A percentile compares a stretch with the other conserved stretches of the same genome.
Conservation (phyloP, 345 rosid species). For the Kernera saxatilis region DNA sequence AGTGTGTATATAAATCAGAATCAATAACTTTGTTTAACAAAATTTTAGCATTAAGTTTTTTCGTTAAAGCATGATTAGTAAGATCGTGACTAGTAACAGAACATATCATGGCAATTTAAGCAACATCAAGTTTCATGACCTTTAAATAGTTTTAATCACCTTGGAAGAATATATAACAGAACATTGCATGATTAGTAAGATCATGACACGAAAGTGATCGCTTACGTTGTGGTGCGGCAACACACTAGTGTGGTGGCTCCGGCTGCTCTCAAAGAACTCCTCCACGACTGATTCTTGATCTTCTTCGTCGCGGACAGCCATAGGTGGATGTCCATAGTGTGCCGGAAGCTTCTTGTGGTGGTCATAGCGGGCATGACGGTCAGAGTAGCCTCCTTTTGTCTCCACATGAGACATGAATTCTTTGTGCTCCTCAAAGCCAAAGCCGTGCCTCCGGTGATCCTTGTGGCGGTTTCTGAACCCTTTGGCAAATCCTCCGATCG, state of each 20-base stretch:
- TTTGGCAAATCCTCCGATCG: too few species aligned
- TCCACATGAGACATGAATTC: conserved; percentile 7
- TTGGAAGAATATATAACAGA: neutral
- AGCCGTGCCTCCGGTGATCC: neutral
- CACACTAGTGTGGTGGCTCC: neutral
- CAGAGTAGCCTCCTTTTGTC: conserved; percentile 15
- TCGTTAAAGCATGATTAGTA: too few species aligned
- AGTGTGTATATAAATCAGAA: neutral
- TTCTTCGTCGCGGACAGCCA: conserved; percentile 17
- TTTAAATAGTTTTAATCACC: too few species aligned
- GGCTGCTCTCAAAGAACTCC: neutral
- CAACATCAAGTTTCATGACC: too few species aligned
- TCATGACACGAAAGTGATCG: neutral
- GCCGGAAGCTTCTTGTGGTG: conserved; percentile 14
- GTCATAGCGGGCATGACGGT: conserved; percentile 7
- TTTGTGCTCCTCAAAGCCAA: conserved; percentile 20
- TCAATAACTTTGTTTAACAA: neutral
- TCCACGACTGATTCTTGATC: conserved; percentile 17
- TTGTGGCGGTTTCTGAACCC: neutral
- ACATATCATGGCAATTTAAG: too few species aligned
- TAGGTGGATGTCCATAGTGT: conserved; percentile 22
- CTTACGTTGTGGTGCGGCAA: conserved; percentile 17
- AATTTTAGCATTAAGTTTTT: too few species aligned
- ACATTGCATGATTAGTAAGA: neutral
- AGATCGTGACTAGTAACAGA: too few species aligned